These are phyloP conservation scores for Aspergillus novofumigatus DNA, from an alignment of 2,329 filamentous ascomycete species.

Conservation along the genomic window DNA sequence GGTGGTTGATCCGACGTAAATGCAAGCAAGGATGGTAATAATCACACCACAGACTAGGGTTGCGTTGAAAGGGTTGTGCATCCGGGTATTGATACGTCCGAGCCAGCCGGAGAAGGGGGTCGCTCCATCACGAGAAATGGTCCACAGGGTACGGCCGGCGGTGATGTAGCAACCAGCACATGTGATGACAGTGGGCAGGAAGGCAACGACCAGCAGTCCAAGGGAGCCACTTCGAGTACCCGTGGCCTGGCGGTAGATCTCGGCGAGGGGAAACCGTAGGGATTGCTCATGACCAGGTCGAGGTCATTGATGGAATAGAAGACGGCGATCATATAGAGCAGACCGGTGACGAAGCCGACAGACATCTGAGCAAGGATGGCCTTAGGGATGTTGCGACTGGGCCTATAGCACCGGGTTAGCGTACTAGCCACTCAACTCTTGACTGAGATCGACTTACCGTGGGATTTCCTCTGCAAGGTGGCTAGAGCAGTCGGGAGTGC, in stretches of 20 bases:
- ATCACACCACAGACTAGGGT: conserved; percentile 53
- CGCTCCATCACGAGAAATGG: conserved; percentile 55
- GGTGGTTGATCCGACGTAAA: conserved; percentile 52
- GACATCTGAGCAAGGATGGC: conserved; percentile 48
- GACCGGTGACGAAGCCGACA: conserved; percentile 45
- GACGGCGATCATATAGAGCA: conserved; percentile 48
- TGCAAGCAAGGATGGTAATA: conserved; percentile 53
- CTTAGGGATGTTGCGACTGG: conserved; percentile 46
- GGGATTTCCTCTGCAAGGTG: conserved; percentile 65
- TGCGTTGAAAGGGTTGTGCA: conserved; percentile 57
- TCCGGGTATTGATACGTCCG: conserved; percentile 48
- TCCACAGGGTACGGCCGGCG: conserved; percentile 59
- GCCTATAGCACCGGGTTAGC: conserved; percentile 18
- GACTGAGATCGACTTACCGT: conserved; percentile 17
- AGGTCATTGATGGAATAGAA: conserved; percentile 49
- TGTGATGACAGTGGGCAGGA: conserved; percentile 53
- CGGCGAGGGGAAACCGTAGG: conserved; percentile 43
- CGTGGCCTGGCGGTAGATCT: conserved; percentile 48
- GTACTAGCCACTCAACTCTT: neutral
- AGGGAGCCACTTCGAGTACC: conserved; percentile 50
- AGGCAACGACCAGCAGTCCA: conserved; percentile 55
- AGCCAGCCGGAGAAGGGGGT: conserved; percentile 55
- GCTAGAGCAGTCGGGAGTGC: conserved; percentile 61
- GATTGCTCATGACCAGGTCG: conserved; percentile 14
- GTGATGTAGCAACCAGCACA: conserved; percentile 55